These are phyloP conservation scores for Neurospora sp. DNA, from an alignment of 495 filamentous ascomycete species.

Conservation along the genomic window DNA sequence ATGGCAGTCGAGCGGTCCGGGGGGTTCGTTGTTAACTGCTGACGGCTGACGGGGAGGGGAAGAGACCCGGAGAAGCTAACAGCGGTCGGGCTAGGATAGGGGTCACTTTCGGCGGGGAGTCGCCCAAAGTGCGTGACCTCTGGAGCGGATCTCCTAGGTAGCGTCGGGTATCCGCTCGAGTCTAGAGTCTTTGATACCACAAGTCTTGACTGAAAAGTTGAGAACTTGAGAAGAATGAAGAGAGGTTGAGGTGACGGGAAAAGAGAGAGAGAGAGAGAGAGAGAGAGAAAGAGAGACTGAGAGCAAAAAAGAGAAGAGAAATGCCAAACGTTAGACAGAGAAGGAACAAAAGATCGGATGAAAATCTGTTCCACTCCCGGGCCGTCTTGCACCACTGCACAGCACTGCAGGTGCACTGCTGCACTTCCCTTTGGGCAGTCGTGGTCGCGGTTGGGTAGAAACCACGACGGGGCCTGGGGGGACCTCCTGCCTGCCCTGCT, in stretches of 20 bases:
- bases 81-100: neutral
- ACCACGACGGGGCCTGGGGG: neutral
- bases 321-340: neutral
- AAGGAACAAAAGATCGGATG: neutral
- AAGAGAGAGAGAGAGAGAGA: neutral
- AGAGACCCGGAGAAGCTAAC: neutral
- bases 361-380: neutral
- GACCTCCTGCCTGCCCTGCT: neutral
- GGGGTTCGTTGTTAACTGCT: neutral
- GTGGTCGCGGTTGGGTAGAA: neutral
- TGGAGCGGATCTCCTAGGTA: neutral
- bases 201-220: neutral
- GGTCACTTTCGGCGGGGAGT: neutral
- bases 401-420: neutral
- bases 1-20: neutral
- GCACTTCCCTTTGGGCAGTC: neutral
- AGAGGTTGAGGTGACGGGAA: neutral
- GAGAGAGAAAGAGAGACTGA: no score
- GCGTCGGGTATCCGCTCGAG: neutral
- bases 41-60: neutral
- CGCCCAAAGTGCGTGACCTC: neutral
- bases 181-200: neutral
- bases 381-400: neutral
- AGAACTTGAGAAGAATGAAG: neutral
- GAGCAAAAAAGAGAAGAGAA: neutral